Evolutionary conservation across 2,329 filamentous ascomycete genomes (phyloP).

Genomic region (Trichoderma simmonsii): DNA sequence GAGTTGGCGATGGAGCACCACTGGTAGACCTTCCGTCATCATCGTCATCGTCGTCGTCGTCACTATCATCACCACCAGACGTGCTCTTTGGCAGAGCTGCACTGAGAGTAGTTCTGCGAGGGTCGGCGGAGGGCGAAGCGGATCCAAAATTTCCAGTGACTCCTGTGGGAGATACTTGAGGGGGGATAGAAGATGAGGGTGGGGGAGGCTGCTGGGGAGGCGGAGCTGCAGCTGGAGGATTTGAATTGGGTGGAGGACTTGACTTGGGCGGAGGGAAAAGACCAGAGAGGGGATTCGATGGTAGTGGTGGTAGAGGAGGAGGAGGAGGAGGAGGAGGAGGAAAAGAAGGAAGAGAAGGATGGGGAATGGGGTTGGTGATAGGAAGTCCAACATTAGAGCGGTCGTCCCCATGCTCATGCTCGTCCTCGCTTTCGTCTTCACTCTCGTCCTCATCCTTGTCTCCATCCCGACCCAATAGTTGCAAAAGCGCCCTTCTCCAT

Average conservation of each 20-base stretch:
- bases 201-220: background rate
- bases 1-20: background rate
- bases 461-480: background rate
- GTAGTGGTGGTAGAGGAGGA: background rate
- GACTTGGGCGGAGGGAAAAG: background rate
- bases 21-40: background rate
- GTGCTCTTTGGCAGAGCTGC: background rate
- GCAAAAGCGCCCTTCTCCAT: background rate
- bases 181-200: background rate
- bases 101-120: background rate
- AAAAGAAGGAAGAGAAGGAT: background rate
- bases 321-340: background rate
- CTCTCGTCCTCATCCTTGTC: background rate
- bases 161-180: background rate
- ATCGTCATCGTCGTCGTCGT: background rate
- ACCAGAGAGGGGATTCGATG: background rate
- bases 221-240: background rate
- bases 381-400: background rate
- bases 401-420: background rate
- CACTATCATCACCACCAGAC: background rate
- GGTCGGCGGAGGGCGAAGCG: background rate
- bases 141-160: slow-evolving; percentile 4
- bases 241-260: background rate
- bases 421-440: background rate
- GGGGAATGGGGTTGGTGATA: background rate